A percentile compares a stretch with the other conserved stretches of the same genome.
phyloP scores from a whole-genome alignment of 2,329 filamentous ascomycete species.

The Fusarium marasasianum region DNA sequence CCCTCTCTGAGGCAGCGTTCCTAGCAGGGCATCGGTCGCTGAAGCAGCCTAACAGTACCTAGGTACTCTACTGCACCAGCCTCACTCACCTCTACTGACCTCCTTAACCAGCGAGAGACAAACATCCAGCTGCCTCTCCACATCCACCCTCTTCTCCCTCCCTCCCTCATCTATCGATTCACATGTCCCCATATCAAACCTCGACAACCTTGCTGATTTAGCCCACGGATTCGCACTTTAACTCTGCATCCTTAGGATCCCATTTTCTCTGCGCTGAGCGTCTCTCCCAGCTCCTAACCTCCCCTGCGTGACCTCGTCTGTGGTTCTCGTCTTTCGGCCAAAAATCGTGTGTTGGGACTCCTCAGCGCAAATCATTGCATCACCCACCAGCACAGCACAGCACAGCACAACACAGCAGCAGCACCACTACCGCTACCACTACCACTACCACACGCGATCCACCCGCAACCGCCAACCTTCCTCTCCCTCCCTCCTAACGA shows the following conservation, averaged over 20 bases:
- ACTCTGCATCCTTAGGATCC: conserved; percentile 21
- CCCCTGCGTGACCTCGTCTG: conserved; percentile 12
- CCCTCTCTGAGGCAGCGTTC: conserved; percentile 16
- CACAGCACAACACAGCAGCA: neutral
- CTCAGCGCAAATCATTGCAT: conserved; percentile 48
- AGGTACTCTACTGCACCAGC: conserved; percentile 9
- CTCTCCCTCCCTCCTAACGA: conserved; percentile 33
- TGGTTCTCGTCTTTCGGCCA: conserved; percentile 30
- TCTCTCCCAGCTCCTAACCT: conserved; percentile 6
- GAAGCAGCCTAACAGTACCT: neutral
- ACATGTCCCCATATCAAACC: conserved; percentile 32
- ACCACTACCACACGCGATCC: conserved; percentile 43
- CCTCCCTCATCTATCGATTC: conserved; percentile 43
- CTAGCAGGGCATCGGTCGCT: conserved; percentile 15
- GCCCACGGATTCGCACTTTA: conserved; percentile 30
- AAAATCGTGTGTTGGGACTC: conserved; percentile 45
- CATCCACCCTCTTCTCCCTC: conserved; percentile 33
- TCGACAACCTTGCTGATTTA: conserved; percentile 27
- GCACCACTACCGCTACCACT: neutral
- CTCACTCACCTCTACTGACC: conserved; percentile 1
- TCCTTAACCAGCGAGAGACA: conserved; percentile 9
- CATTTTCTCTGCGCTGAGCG: conserved; percentile 28
- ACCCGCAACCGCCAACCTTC: conserved; percentile 40
- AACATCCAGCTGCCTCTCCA: conserved; percentile 37
- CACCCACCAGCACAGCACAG: conserved; percentile 36